Base-by-base conservation (phyloP, 176 grass and related monocot species). In the Carex littledalei region DNA sequence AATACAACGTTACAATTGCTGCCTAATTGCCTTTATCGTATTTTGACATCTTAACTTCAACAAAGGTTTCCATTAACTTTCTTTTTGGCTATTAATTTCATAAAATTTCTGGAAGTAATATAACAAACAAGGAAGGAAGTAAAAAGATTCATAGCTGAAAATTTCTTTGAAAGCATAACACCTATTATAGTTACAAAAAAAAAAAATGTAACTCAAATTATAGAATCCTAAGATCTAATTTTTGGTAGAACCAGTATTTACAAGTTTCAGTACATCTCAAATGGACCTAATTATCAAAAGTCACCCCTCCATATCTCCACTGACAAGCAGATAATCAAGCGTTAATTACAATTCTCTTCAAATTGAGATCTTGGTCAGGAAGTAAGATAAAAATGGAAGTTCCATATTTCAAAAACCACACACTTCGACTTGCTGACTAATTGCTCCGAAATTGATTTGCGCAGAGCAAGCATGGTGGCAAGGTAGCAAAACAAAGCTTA, bases 401-500 rank as follows among this genome's bases (percentile, higher is more conserved):
- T 22, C 29, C n/a, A 2, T 24, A 74, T 9, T 77, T 77, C 72
- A 54, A 31, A 77, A 77, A 3, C 72, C 45, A 16, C 72, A 77
- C 49, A 77, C 1, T 77, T 77, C 72, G 1, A 77, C 72, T 77
- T 53, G 47, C 49, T 55, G 72, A 47, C 15, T 85, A 61, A 15
- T 86, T 77, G 34, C 24, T 81, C 52, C 21, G 49, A 43, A 15
- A 18, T 82, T 70, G 22, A 47, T 55, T 58, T 34, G 12, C 4
- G 56, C 11, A 84, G 1, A 75, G n/a, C 18, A 87, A 47, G 60
- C 17, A 35, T 63, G 8, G 9, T 76, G 84, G 47, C 75, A 85
- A 63, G 93, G 70, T 55, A 87, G 68, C 10, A 90, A 75, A 15
- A 94, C 45, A 47, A 90, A 94, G 50, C 84, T 88, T 57, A 94